Base-by-base conservation (phyloP, 2,329 filamentous ascomycete genomes). In the Dactylellina leptospora region DNA sequence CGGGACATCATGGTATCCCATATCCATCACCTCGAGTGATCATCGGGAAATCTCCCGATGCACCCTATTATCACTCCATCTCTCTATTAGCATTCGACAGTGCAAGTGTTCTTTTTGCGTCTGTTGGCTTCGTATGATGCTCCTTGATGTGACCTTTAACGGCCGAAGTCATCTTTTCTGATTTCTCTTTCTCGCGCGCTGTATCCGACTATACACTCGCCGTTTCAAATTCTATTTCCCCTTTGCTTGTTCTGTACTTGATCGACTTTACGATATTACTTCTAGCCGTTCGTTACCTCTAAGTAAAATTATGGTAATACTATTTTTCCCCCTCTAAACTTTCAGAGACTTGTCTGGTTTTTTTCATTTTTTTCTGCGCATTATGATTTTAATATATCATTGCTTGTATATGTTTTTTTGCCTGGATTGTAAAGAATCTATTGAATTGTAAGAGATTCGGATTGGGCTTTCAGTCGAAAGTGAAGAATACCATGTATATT, bases 241-340 rank as follows among this genome's bases (percentile, higher is more conserved):
- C 18, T 10, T n/a, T 40, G 36, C 8, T n/a, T n/a, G n/a, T n/a
- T n/a, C n/a, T n/a, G n/a, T n/a, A n/a, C n/a, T n/a, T n/a, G n/a
- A n/a, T n/a, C n/a, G n/a, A n/a, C n/a, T n/a, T n/a, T n/a, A 16
- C 13, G 11, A 40, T 9, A n/a, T 40, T 40, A 4, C 36, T 66
- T 66, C 61, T 45, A 51, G 51, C 44, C 61, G 13, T 44, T 66
- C 51, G 3, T 58, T 66, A 45, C 22, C 13, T 44, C 51, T 40
- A 55, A n/a, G 30, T 13, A 6, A 20, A 48, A 36, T 28, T 42
- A 18, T 64, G 48, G 50, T 64, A 55, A 64, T 64, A 47, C 20
- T 36, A 36, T 30, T 56, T 3, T 45, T 27, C 28, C n/a, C n/a
- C n/a, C n/a, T 27, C 11, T 40, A 40, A n/a, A 5, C 13, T 23